Evolutionary conservation across 805 yeast genomes (phyloP).

Genomic region (Myxozyma kluyveri): DNA sequence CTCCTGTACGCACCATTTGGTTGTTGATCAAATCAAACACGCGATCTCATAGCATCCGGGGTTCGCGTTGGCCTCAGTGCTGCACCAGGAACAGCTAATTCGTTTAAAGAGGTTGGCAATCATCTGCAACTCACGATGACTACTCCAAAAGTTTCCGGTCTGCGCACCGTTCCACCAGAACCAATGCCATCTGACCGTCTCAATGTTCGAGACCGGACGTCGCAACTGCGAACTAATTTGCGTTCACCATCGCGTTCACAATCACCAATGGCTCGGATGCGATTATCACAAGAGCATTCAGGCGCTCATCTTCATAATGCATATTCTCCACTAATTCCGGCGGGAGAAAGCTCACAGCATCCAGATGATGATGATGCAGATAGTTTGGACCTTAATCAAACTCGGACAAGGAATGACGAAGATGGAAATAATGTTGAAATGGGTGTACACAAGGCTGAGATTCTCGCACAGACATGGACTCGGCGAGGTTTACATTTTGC

Average conservation of each 20-base stretch:
- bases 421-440: conserved; percentile 12
- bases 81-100: too few relatives aligned
- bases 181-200: too few relatives aligned
- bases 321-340: conserved; percentile 10
- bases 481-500: conserved; percentile 21
- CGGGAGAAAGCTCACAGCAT: not conserved
- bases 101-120: too few relatives aligned
- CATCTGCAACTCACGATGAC: too few relatives aligned
- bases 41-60: too few relatives aligned
- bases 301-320: conserved; percentile 15
- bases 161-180: too few relatives aligned
- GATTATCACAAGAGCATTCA: conserved; percentile 3
- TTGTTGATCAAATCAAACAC: too few relatives aligned
- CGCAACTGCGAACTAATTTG: conserved; percentile 2
- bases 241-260: conserved; percentile 2
- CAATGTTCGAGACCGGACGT: too few relatives aligned
- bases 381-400: not conserved
- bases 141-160: too few relatives aligned
- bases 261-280: not conserved
- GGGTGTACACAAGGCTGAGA: conserved; percentile 23
- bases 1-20: too few relatives aligned
- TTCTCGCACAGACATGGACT: conserved; percentile 28
- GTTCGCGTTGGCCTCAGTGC: too few relatives aligned
- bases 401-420: conserved; percentile 1
- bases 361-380: conserved; percentile 1